Conservation (phyloP, 2,329 filamentous ascomycete genomes). For the Trichoderma gracile region DNA sequence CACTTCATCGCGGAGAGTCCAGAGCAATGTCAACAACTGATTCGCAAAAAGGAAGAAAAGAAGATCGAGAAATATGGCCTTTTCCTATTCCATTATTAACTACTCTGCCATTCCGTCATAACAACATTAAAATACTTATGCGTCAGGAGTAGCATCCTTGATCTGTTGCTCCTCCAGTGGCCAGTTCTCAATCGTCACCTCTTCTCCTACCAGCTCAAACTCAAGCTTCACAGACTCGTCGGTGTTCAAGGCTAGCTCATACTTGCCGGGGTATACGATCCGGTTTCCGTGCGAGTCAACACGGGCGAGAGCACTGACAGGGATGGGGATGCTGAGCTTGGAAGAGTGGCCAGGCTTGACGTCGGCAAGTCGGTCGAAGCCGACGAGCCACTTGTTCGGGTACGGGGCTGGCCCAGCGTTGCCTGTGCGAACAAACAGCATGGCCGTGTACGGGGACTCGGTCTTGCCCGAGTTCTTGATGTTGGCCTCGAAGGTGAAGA, state of each 20-base stretch:
- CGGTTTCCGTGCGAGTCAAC: conserved; percentile 52
- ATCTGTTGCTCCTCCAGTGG: conserved; percentile 10
- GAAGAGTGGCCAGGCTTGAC: conserved; percentile 40
- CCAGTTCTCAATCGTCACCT: conserved; percentile 19
- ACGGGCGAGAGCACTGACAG: conserved; percentile 51
- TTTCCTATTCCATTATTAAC: conserved; percentile 10
- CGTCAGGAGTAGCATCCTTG: not conserved
- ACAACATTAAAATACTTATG: not conserved
- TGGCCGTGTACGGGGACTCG: conserved; percentile 53
- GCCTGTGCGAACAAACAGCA: conserved; percentile 50
- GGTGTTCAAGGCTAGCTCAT: conserved; percentile 49
- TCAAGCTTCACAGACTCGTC: conserved; percentile 43
- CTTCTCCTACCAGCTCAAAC: conserved; percentile 49
- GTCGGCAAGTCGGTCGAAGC: conserved; percentile 48
- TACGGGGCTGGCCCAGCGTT: conserved; percentile 50
- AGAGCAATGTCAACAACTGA: not conserved
- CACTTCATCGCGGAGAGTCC: not conserved
- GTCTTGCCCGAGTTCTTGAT: conserved; percentile 50
- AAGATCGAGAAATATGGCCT: not conserved
- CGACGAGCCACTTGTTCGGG: conserved; percentile 54
- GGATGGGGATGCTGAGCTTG: conserved; percentile 35
- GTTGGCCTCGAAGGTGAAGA: conserved; percentile 35
- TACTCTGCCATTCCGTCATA: not conserved
- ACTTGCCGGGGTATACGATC: conserved; percentile 56
- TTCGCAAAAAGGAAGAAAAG: not conserved